A percentile compares a stretch with the other conserved stretches of the same genome.
These are phyloP conservation scores for Pistacia atlantica DNA, from an alignment of 345 rosid genomes.

Conservation along the genomic window DNA sequence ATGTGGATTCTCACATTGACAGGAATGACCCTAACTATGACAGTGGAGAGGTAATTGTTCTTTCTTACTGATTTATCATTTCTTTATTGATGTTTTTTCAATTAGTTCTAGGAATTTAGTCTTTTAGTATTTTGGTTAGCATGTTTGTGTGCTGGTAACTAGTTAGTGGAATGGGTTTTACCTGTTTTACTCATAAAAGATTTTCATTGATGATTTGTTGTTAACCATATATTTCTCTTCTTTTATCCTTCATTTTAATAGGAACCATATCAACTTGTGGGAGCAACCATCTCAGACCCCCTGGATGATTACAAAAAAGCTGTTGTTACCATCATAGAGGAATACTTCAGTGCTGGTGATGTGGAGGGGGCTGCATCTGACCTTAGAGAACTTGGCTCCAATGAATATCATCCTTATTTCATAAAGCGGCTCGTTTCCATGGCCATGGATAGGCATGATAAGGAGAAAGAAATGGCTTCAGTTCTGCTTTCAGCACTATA, in stretches of 20 bases:
- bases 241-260: conserved; percentile 26
- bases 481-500: conserved; percentile 89
- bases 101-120: not conserved
- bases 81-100: not conserved
- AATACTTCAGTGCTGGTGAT: conserved; percentile 89
- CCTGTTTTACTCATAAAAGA: not conserved
- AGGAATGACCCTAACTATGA: conserved; percentile 97
- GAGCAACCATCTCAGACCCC: conserved; percentile 82
- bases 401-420: conserved; percentile 86
- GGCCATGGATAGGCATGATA: conserved; percentile 98
- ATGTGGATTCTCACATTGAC: conserved; percentile 65
- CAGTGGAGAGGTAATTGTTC: conserved; percentile 85
- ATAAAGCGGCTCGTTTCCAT: conserved; percentile 92
- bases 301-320: conserved; percentile 93
- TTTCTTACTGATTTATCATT: conserved; percentile 2
- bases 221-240: not conserved
- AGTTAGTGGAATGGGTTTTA: not conserved
- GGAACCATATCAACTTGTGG: conserved; percentile 91
- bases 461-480: conserved; percentile 99
- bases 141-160: not conserved
- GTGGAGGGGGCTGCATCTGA: conserved; percentile 93
- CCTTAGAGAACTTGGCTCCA: conserved; percentile 91
- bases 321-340: conserved; percentile 81
- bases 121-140: not conserved
- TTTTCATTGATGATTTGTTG: not conserved